phyloP scores from a whole-genome alignment of 345 rosid species.

The Eucalyptus erythrocorys region DNA sequence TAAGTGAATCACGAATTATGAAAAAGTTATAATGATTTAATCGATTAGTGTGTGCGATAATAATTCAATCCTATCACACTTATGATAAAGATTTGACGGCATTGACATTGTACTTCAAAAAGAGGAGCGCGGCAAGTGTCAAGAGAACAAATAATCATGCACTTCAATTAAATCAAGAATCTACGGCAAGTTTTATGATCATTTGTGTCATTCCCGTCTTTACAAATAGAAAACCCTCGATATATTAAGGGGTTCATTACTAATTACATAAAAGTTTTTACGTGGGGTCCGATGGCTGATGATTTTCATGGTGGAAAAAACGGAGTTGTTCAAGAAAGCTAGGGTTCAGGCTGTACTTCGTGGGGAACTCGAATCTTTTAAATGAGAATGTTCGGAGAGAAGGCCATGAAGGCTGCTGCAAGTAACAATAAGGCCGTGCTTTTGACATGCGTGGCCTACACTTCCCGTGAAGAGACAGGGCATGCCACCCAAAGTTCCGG shows the following conservation, averaged over 20 bases:
- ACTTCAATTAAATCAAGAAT: too few species aligned
- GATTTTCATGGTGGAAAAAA: neutral
- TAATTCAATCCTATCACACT: neutral
- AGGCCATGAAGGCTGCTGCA: neutral
- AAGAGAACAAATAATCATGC: neutral
- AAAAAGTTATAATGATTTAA: too few species aligned
- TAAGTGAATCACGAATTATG: too few species aligned
- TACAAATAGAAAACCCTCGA: neutral
- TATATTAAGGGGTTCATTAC: neutral
- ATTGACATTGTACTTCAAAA: neutral
- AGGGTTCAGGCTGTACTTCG: neutral
- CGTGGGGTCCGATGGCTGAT: neutral
- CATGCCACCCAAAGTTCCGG: neutral
- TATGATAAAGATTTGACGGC: neutral
- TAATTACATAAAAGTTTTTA: too few species aligned
- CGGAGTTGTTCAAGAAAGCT: neutral
- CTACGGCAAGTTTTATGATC: too few species aligned
- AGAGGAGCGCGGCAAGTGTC: neutral
- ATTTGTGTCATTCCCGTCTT: neutral
- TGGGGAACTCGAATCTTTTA: neutral
- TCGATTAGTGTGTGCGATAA: fast-evolving
- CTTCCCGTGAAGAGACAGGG: neutral
- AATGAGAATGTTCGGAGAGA: neutral
- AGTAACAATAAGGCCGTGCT: neutral
- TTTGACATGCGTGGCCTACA: neutral